phyloP scores from a whole-genome alignment of 257 asterid genomes.

The Petrea volubilis region DNA sequence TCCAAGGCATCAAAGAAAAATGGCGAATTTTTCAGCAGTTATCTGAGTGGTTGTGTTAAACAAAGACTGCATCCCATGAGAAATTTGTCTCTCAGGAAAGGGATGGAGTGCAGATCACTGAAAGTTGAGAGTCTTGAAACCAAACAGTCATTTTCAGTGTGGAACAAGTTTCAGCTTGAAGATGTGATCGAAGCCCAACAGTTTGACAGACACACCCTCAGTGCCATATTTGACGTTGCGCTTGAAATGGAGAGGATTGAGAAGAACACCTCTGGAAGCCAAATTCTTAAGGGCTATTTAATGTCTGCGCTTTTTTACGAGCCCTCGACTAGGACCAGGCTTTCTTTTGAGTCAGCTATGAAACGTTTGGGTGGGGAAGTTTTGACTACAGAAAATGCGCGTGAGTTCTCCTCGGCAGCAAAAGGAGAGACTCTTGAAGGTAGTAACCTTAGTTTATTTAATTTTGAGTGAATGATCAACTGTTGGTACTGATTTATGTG shows the following conservation, averaged over 20 bases:
- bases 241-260: constrained; percentile 89
- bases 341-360: constrained; percentile 97
- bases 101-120: constrained; percentile 50
- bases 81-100: constrained; percentile 5
- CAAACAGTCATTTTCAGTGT: constrained; percentile 29
- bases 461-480: background rate
- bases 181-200: constrained; percentile 93
- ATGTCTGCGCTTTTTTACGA: constrained; percentile 95
- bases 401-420: constrained; percentile 94
- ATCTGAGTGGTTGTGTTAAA: constrained; percentile 11
- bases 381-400: constrained; percentile 91
- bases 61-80: constrained; percentile 12
- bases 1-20: constrained; percentile 24
- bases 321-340: constrained; percentile 96
- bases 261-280: constrained; percentile 67
- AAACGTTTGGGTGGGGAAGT: constrained; percentile 86
- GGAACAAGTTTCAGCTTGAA: constrained; percentile 67
- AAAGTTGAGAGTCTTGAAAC: constrained; percentile 51
- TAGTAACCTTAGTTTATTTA: constrained; percentile 21
- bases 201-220: constrained; percentile 72
- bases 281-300: constrained; percentile 74
- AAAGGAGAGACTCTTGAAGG: constrained; percentile 99
- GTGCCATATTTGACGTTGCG: constrained; percentile 85
- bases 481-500: constrained; percentile 1
- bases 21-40: constrained; percentile 27